These are phyloP conservation scores for Avena insularis DNA, from an alignment of 176 grass and related monocot species.

Conservation along the genomic window DNA sequence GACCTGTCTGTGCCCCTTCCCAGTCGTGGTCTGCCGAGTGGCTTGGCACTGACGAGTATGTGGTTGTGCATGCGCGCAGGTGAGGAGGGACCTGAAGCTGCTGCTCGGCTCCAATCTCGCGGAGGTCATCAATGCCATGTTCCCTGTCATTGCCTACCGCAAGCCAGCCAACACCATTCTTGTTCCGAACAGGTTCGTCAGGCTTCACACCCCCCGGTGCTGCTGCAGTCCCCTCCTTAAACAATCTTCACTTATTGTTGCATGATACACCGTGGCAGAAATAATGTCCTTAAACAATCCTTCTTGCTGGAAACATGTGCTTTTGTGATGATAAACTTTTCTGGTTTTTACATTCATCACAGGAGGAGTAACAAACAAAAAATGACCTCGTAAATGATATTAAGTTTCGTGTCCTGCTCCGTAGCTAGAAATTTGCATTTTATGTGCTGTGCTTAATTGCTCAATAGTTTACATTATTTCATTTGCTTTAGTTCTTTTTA, in stretches of 20 bases:
- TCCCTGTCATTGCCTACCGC: conserved; percentile 58
- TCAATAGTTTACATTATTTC: not conserved
- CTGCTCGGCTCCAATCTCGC: conserved; percentile 32
- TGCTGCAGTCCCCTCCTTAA: too few species aligned
- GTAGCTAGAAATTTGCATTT: not conserved
- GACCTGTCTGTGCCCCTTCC: not conserved
- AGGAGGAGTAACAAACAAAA: not conserved
- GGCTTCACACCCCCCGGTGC: too few species aligned
- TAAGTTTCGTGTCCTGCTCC: not conserved
- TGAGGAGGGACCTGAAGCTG: conserved; percentile 71
- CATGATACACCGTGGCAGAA: too few species aligned
- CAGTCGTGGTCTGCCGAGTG: not conserved
- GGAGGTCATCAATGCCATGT: conserved; percentile 53
- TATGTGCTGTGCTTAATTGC: not conserved
- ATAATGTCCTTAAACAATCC: not conserved
- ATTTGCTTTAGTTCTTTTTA: not conserved
- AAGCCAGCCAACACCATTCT: conserved; percentile 63
- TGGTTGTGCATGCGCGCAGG: conserved; percentile 31
- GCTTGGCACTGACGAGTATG: not conserved
- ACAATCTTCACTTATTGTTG: too few species aligned
- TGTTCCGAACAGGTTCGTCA: conserved; percentile 40
- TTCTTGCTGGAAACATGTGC: not conserved
- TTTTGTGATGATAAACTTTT: not conserved
- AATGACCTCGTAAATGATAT: not conserved
- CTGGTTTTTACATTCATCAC: not conserved